Evolutionary conservation across 495 filamentous ascomycete genomes (phyloP).

Genomic region (Aspergillus kassunensis): DNA sequence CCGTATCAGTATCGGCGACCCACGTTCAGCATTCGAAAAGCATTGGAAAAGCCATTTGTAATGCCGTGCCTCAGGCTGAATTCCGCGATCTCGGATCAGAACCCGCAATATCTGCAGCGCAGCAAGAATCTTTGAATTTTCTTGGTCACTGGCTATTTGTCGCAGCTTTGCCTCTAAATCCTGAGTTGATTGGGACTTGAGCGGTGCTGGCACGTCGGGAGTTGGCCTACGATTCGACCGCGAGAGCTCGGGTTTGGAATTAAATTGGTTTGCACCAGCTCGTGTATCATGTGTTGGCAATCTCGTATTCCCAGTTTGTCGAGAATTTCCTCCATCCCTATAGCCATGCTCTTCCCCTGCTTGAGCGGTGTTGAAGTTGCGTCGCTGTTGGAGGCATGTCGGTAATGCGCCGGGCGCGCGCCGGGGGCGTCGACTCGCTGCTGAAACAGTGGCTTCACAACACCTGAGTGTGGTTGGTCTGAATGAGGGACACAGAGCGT

Average conservation of each 20-base stretch:
- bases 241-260: no score
- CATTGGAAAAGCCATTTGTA: constrained; percentile 71
- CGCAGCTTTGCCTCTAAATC: constrained; percentile 28
- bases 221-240: no score
- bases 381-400: constrained; percentile 21
- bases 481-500: constrained; percentile 61
- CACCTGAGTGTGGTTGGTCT: constrained; percentile 17
- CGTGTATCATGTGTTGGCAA: no score
- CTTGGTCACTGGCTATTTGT: constrained; percentile 10
- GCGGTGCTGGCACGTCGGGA: constrained; percentile 19
- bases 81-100: constrained; percentile 57
- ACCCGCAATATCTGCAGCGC: constrained; percentile 29
- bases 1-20: constrained; percentile 58
- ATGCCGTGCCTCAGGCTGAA: constrained; percentile 60
- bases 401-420: constrained; percentile 9
- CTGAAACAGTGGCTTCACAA: constrained; percentile 7
- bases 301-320: no score
- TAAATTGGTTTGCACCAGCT: no score
- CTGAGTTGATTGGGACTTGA: constrained; percentile 18
- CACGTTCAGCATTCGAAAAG: constrained; percentile 58
- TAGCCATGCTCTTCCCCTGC: neutral
- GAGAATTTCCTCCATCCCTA: neutral
- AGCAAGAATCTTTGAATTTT: constrained; percentile 24
- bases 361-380: constrained; percentile 15
- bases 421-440: no score